These are phyloP conservation scores for Carpinus viminea DNA, from an alignment of 306 rosid genomes.

Conservation along the genomic window DNA sequence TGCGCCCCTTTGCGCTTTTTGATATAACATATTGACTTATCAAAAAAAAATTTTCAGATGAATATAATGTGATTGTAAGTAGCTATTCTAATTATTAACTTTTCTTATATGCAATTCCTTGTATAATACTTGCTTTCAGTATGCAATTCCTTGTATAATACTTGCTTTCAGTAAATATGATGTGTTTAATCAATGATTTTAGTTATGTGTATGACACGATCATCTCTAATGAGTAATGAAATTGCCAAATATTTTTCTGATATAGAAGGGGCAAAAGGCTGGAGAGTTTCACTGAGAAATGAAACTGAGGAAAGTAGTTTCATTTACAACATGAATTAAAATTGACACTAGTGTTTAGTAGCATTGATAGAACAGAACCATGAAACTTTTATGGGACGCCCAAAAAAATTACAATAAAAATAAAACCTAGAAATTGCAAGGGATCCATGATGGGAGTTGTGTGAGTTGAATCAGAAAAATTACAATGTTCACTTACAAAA, in stretches of 20 bases:
- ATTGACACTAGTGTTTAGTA: no score
- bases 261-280: background rate
- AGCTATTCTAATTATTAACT: background rate
- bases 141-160: background rate
- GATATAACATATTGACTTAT: no score
- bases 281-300: background rate
- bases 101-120: background rate
- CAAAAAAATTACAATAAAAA: background rate
- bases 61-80: background rate
- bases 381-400: background rate
- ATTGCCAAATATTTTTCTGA: background rate
- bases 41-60: background rate
- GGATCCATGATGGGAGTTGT: background rate
- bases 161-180: background rate
- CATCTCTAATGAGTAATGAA: background rate
- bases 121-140: background rate
- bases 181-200: background rate
- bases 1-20: no score
- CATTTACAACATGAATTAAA: background rate
- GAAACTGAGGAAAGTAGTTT: background rate
- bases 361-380: no score
- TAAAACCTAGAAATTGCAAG: background rate
- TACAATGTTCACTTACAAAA: background rate
- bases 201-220: background rate
- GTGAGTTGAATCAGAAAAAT: background rate